Conservation (phyloP, 2,329 filamentous ascomycete genomes). For the Cercospora janseana region DNA sequence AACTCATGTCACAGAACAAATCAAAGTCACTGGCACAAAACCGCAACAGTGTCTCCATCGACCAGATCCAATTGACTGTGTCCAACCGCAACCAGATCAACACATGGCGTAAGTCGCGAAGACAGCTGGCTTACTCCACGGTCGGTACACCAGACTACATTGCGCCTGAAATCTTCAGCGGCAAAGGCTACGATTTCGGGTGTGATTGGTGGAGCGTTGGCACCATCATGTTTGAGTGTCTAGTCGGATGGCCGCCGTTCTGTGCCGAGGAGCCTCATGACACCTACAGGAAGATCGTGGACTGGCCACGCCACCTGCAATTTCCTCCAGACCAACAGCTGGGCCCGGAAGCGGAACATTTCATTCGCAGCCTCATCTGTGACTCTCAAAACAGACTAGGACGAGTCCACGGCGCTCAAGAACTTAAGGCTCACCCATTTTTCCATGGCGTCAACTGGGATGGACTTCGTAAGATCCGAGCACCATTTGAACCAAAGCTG, state of each 20-base stretch:
- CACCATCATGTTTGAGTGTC: conserved; percentile 99
- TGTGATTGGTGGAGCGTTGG: conserved; percentile 99
- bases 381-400: conserved; percentile 91
- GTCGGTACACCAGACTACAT: conserved; percentile 99
- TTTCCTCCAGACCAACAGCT: conserved; percentile 95
- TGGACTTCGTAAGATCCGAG: conserved; percentile 83
- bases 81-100: conserved; percentile 98
- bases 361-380: conserved; percentile 91
- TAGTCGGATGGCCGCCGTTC: conserved; percentile 98
- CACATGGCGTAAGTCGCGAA: conserved; percentile 93
- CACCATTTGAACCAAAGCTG: conserved; percentile 92
- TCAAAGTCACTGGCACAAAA: conserved; percentile 56
- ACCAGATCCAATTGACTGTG: conserved; percentile 97
- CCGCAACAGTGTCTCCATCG: conserved; percentile 89
- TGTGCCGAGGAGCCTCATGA: conserved; percentile 97
- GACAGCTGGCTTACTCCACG: conserved; percentile 95
- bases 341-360: conserved; percentile 81
- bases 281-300: conserved; percentile 98
- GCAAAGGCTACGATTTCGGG: conserved; percentile 91
- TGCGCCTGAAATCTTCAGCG: conserved; percentile 95
- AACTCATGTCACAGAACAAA: conserved; percentile 68
- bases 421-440: conserved; percentile 92
- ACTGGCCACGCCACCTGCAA: conserved; percentile 93
- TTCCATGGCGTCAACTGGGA: conserved; percentile 97
- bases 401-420: conserved; percentile 73